A percentile compares a stretch with the other conserved stretches of the same genome.
Evolutionary conservation across 768 basidiomycete species (phyloP).

Genomic region (Fistulinella prunicolor): DNA sequence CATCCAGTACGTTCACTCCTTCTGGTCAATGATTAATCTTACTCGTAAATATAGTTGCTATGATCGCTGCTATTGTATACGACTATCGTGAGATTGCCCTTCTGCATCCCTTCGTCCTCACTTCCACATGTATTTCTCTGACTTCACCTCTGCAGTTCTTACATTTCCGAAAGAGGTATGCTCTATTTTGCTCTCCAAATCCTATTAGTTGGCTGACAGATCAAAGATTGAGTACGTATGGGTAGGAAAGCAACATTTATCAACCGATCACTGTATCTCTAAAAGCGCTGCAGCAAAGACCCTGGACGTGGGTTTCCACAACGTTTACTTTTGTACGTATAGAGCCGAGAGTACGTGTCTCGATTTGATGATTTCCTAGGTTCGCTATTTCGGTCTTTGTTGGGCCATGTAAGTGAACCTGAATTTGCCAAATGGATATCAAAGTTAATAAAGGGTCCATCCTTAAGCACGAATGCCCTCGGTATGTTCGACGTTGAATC

Average conservation of each 20-base stretch:
- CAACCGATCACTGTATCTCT: neutral
- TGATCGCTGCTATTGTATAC: neutral
- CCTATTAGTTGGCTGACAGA: neutral
- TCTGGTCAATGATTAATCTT: neutral
- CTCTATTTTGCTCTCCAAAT: neutral
- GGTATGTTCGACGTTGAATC: neutral
- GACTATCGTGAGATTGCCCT: neutral
- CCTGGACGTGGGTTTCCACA: slow-evolving; percentile 15
- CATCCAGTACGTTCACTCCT: neutral
- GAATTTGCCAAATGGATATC: neutral
- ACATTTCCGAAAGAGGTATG: slow-evolving; percentile 12
- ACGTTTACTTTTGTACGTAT: slow-evolving; percentile 15
- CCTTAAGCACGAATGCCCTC: neutral
- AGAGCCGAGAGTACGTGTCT: no score
- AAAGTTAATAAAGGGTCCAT: neutral
- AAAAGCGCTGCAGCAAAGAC: neutral
- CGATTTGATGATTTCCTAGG: neutral
- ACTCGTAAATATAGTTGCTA: neutral
- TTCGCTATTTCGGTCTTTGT: neutral
- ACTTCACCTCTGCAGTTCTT: slow-evolving; percentile 2
- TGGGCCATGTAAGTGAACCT: neutral
- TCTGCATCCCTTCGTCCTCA: neutral
- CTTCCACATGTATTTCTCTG: neutral
- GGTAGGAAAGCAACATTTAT: neutral
- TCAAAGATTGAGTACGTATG: slow-evolving; percentile 11